phyloP scores from a whole-genome alignment of 1,284 basidiomycete species.

The Rhodotorula sp. region DNA sequence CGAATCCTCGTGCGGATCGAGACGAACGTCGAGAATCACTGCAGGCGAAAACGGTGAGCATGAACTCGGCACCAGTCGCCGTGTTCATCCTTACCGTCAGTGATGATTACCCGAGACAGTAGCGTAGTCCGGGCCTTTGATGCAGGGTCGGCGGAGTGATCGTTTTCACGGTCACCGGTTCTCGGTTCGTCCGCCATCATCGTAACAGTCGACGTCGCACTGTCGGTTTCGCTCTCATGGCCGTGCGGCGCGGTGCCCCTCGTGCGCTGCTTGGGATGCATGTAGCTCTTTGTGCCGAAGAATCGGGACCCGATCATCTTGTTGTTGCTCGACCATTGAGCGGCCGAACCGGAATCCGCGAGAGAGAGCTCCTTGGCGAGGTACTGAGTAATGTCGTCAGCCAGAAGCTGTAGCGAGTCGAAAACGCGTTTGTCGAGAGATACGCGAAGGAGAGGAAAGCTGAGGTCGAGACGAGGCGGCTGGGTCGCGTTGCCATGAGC shows the following conservation, averaged over 20 bases:
- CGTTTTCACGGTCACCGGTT: neutral
- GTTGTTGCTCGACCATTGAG: constrained; percentile 31
- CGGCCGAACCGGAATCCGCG: no score
- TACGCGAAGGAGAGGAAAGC: constrained; percentile 52
- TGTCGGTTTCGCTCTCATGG: constrained; percentile 44
- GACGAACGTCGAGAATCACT: constrained; percentile 50
- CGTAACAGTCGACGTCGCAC: constrained; percentile 35
- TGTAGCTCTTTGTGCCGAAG: constrained; percentile 62
- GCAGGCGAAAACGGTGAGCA: neutral
- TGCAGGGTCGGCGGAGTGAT: no score
- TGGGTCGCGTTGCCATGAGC: no score
- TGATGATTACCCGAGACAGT: no score
- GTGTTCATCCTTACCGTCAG: no score
- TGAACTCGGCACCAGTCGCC: neutral
- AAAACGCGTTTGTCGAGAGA: constrained; percentile 63
- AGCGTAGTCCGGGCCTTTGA: no score
- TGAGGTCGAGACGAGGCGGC: neutral
- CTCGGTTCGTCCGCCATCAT: constrained; percentile 19
- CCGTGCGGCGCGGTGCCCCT: constrained; percentile 36
- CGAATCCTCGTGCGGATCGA: constrained; percentile 48
- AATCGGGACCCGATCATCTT: constrained; percentile 60
- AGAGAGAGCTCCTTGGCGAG: neutral
- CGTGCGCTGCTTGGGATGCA: constrained; percentile 47
- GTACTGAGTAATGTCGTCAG: constrained; percentile 72
- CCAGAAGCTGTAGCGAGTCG: constrained; percentile 77